Conservation (phyloP, 106 monocot species). For the Dioscorea zingiberensis region DNA sequence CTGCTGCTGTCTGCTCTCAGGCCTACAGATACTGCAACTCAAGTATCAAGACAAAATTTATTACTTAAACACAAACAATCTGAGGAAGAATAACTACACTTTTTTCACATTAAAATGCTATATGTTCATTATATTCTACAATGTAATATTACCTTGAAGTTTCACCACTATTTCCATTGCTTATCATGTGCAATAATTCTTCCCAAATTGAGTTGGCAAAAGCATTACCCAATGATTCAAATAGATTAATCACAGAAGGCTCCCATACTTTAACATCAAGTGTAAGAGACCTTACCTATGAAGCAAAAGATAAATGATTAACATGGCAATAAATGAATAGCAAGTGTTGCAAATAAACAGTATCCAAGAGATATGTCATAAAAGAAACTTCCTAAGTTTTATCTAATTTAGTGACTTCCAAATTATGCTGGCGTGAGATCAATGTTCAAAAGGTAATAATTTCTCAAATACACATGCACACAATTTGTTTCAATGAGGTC, state of each 20-base stretch:
- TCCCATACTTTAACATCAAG: slow-evolving; percentile 99
- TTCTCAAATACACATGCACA: no score
- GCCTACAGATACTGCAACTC: slow-evolving; percentile 32
- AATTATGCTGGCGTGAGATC: no score
- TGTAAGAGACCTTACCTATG: slow-evolving; percentile 87
- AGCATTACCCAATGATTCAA: slow-evolving; percentile 84
- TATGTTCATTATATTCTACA: no score
- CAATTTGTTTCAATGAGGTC: no score
- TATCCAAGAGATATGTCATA: no score
- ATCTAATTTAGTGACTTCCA: no score
- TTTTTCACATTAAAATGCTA: slow-evolving; percentile 1
- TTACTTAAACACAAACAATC: background rate
- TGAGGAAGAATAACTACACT: background rate
- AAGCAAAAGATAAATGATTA: slow-evolving; percentile 1
- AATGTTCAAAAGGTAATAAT: no score
- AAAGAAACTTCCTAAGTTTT: no score
- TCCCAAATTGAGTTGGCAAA: slow-evolving; percentile 94
- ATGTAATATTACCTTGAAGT: slow-evolving; percentile 37
- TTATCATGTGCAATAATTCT: slow-evolving; percentile 50
- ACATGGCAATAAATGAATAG: background rate
- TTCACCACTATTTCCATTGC: slow-evolving; percentile 36
- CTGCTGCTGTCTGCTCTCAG: slow-evolving; percentile 38
- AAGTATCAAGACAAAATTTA: background rate
- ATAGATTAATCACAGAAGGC: slow-evolving; percentile 89
- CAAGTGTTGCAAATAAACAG: no score